A percentile compares a stretch with the other conserved stretches of the same genome.
Conservation (phyloP, 768 basidiomycete species). For the Pulveroboletus frians region DNA sequence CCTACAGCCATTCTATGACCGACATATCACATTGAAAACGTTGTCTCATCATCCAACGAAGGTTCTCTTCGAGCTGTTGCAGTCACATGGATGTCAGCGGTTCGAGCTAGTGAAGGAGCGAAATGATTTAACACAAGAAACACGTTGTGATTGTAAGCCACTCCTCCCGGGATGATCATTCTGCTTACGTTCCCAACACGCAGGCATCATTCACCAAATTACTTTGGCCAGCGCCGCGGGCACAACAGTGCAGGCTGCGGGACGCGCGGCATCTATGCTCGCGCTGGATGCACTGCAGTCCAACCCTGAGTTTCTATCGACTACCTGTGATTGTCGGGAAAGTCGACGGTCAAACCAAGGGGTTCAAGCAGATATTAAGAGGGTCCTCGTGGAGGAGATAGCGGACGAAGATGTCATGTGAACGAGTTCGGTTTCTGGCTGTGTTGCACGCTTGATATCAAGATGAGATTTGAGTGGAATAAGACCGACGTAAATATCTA, state of each 20-base stretch:
- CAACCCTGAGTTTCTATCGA: slow-evolving; percentile 55
- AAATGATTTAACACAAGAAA: slow-evolving; percentile 28
- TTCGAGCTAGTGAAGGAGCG: slow-evolving; percentile 57
- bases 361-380: slow-evolving; percentile 35
- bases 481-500: slow-evolving; percentile 3
- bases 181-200: slow-evolving; percentile 13
- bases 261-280: slow-evolving; percentile 54
- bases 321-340: slow-evolving; percentile 62
- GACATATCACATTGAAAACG: slow-evolving; percentile 66
- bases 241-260: slow-evolving; percentile 45
- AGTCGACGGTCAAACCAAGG: slow-evolving; percentile 32
- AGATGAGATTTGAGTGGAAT: background rate
- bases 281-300: slow-evolving; percentile 67
- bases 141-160: slow-evolving; percentile 50
- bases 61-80: slow-evolving; percentile 65
- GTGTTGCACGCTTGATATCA: slow-evolving; percentile 5
- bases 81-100: slow-evolving; percentile 64
- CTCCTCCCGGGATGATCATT: slow-evolving; percentile 5
- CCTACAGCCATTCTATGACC: slow-evolving; percentile 74
- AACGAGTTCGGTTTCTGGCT: slow-evolving; percentile 2
- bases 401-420: slow-evolving; percentile 16
- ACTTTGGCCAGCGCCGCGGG: slow-evolving; percentile 57
- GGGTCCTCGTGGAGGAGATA: slow-evolving; percentile 24
- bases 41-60: slow-evolving; percentile 76
- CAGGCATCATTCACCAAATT: slow-evolving; percentile 67